Base-by-base conservation (phyloP, 352 stramenopile species). In the Phytopythium ostracodes region DNA sequence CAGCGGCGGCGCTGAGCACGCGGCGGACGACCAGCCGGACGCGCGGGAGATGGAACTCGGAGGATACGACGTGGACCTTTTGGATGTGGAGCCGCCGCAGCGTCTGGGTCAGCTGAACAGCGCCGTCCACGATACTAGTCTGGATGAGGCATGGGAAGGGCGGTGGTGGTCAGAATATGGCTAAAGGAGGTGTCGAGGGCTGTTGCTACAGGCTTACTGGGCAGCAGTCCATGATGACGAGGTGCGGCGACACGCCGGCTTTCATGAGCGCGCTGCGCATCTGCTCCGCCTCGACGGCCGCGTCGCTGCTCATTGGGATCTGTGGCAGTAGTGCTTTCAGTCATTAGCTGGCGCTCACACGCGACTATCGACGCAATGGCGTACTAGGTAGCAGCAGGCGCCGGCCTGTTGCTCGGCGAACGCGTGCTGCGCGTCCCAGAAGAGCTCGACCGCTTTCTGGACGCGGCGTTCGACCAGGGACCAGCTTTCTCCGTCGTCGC, bases 361-460 rank as follows among this genome's bases (percentile, higher is more conserved):
- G 11, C 14, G 22, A 35, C 24, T 17, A 11, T 38, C 14, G 24
- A 53, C 24, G 47, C 24, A 15, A 2, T 15, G 18, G 0, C 42
- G 42, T 25, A 78, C 71, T 17, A 85, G 58, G 36, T 83, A 83
- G 59, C 76, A 85, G 36, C 73, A 68, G n/a, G 59, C 66, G 55
- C 68, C 71, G 24, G 59, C 64, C 59, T 72, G 76, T 33, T 70
- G 69, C 50, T 81, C 64, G 25, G 67, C 70, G 47, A n/a, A 22
- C 20, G 42, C 42, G 24, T 20, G 42, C 20, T 47, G 42, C 42
- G 79, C 79, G 33, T 82, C 59, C 73, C 75, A 87, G 62, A 89
- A 89, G 38, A 89, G 62, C 9, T 87, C 72, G 18, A 77, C 74
- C 18, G 70, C 72, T 40, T 66, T 72, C 46, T 67, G 64, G 43